Conservation (phyloP, 306 rosid genomes). For the Quillaja saponaria region DNA sequence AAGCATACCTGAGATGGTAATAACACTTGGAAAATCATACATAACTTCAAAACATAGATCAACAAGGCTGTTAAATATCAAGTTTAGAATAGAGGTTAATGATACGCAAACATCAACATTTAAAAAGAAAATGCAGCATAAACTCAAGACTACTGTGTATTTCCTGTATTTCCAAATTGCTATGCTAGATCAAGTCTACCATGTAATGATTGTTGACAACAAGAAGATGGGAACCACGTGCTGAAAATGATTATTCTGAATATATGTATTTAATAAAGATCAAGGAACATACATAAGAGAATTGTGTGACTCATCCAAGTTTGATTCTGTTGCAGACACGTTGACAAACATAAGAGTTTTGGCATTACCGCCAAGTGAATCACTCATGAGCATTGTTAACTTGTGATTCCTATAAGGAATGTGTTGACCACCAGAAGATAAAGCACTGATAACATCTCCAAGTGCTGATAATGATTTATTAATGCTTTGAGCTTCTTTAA, state of each 20-base stretch:
- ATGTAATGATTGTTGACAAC: too few species aligned
- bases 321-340: conserved; percentile 80
- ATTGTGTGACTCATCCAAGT: conserved; percentile 88
- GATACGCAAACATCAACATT: too few species aligned
- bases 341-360: conserved; percentile 96
- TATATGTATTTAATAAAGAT: neutral
- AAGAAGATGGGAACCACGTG: too few species aligned
- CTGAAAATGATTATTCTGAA: too few species aligned
- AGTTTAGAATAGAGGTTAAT: too few species aligned
- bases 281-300: conserved; percentile 69
- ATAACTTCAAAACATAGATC: neutral
- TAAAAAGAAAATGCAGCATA: too few species aligned
- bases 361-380: conserved; percentile 94
- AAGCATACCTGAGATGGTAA: conserved; percentile 62
- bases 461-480: conserved; percentile 96
- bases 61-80: neutral
- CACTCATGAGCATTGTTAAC: conserved; percentile 97
- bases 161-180: too few species aligned
- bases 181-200: too few species aligned
- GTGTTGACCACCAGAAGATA: conserved; percentile 83
- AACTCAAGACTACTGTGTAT: too few species aligned
- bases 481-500: conserved; percentile 97
- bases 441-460: conserved; percentile 89
- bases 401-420: conserved; percentile 93
- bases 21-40: neutral